Evolutionary conservation across 208 protist species (phyloP).

Genomic region (Perkinsela sp.): DNA sequence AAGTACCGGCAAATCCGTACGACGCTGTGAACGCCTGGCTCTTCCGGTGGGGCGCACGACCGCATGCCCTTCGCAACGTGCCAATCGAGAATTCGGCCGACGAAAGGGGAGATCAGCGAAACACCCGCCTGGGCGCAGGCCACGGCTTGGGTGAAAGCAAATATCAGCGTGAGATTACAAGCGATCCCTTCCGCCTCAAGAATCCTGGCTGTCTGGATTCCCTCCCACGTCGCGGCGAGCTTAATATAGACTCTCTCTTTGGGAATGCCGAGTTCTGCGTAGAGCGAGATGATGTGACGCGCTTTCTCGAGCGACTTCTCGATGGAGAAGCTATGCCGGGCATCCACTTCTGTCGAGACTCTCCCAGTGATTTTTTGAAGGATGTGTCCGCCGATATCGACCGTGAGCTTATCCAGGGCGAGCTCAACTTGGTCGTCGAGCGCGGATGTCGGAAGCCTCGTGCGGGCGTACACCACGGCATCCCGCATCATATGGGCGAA

Average conservation of each 20-base stretch:
- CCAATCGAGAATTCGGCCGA: slow-evolving; percentile 87
- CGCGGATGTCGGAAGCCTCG: slow-evolving; percentile 7
- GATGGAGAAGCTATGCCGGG: slow-evolving; percentile 78
- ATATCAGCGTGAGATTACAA: slow-evolving; percentile 92
- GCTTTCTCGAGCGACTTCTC: slow-evolving; percentile 72
- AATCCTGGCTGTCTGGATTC: slow-evolving; percentile 61
- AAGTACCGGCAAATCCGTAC: slow-evolving; percentile 86
- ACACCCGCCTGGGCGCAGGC: slow-evolving; percentile 72
- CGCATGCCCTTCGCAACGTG: slow-evolving; percentile 24
- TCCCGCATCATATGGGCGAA: slow-evolving; percentile 56
- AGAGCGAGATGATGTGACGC: slow-evolving; percentile 62
- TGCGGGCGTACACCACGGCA: slow-evolving; percentile 55
- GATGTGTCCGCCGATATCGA: slow-evolving; percentile 86
- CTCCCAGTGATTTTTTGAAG: slow-evolving; percentile 82
- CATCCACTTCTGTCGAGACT: slow-evolving; percentile 86
- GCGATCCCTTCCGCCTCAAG: slow-evolving; percentile 82
- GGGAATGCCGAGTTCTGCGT: slow-evolving; percentile 66
- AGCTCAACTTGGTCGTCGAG: slow-evolving; percentile 21
- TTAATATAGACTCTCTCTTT: slow-evolving; percentile 81
- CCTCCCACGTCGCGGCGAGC: slow-evolving; percentile 89
- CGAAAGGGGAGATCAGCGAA: slow-evolving; percentile 83
- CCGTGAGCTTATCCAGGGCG: slow-evolving; percentile 57
- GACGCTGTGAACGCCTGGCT: slow-evolving; percentile 79
- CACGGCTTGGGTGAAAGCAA: slow-evolving; percentile 74
- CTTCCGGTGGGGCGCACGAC: slow-evolving; percentile 24